Percentiles rank a stretch among this genome's conserved stretches.
Evolutionary conservation across 2,329 filamentous ascomycete species (phyloP).

Genomic region (Aureobasidium lini): DNA sequence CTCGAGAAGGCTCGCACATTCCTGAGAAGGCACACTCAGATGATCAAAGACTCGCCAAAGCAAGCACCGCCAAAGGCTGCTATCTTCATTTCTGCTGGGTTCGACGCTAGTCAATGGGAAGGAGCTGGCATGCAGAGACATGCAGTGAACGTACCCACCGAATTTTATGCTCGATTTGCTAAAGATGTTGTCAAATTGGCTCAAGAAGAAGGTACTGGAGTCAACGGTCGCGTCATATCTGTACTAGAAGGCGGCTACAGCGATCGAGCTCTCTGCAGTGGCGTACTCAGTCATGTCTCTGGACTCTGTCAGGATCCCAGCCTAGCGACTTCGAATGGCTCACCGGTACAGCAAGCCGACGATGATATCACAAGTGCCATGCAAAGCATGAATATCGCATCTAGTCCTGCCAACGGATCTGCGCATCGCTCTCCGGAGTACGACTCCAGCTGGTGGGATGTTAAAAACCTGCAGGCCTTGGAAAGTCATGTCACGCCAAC

Average conservation of each 20-base stretch:
- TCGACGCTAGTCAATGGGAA: constrained; percentile 96
- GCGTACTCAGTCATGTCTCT: constrained; percentile 81
- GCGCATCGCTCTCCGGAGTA: constrained; percentile 27
- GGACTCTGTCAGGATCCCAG: constrained; percentile 58
- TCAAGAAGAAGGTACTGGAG: constrained; percentile 66
- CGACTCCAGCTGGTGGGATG: constrained; percentile 39
- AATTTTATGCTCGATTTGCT: constrained; percentile 89
- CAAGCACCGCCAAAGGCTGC: constrained; percentile 67
- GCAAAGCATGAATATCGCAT: constrained; percentile 10
- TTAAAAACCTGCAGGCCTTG: constrained; percentile 57
- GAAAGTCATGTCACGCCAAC: constrained; percentile 52
- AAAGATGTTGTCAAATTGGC: constrained; percentile 77
- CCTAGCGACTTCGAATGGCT: background rate
- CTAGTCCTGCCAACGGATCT: constrained; percentile 23
- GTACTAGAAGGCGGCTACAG: constrained; percentile 96
- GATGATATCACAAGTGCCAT: constrained; percentile 3
- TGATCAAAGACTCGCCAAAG: constrained; percentile 49
- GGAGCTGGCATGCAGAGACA: constrained; percentile 89
- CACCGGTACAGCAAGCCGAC: background rate
- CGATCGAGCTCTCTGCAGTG: constrained; percentile 79
- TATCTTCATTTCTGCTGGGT: constrained; percentile 92
- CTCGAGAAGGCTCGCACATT: constrained; percentile 75
- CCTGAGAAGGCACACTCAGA: constrained; percentile 63
- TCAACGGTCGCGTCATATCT: constrained; percentile 81
- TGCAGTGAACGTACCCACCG: constrained; percentile 89